Percentiles rank a stretch among this genome's conserved stretches.
Conservation (phyloP, 2,329 filamentous ascomycete species). For the Beauveria asiatica region DNA sequence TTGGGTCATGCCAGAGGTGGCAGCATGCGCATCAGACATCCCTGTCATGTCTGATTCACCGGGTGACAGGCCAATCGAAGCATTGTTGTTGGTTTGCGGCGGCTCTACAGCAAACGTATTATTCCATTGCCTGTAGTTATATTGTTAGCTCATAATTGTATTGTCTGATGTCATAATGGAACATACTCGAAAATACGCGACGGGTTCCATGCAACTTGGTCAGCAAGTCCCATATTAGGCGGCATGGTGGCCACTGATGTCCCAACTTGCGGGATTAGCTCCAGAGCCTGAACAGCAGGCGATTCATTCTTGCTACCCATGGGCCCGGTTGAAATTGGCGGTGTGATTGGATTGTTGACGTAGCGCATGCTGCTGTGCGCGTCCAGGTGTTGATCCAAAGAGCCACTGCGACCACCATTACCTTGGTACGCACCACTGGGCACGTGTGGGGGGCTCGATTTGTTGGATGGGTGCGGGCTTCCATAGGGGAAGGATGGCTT, state of each 20-base stretch:
- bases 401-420: slow-evolving; percentile 35
- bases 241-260: slow-evolving; percentile 40
- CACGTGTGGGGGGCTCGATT: slow-evolving; percentile 54
- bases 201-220: slow-evolving; percentile 71
- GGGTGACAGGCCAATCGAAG: slow-evolving; percentile 45
- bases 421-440: slow-evolving; percentile 40
- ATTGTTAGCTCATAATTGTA: neutral
- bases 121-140: slow-evolving; percentile 71
- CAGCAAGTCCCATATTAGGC: slow-evolving; percentile 51
- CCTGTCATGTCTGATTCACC: slow-evolving; percentile 46
- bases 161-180: neutral
- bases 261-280: slow-evolving; percentile 58
- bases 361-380: slow-evolving; percentile 51
- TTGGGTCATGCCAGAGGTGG: slow-evolving; percentile 36
- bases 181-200: slow-evolving; percentile 78
- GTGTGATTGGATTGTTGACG: slow-evolving; percentile 63
- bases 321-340: slow-evolving; percentile 66
- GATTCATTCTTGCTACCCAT: slow-evolving; percentile 71
- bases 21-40: slow-evolving; percentile 40
- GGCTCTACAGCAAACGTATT: slow-evolving; percentile 68
- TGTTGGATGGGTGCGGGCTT: slow-evolving; percentile 59
- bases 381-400: slow-evolving; percentile 47
- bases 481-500: slow-evolving; percentile 83
- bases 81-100: slow-evolving; percentile 31
- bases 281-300: slow-evolving; percentile 61